These are phyloP conservation scores for Cydonia oblonga DNA, from an alignment of 331 rosid genomes.

Conservation along the genomic window DNA sequence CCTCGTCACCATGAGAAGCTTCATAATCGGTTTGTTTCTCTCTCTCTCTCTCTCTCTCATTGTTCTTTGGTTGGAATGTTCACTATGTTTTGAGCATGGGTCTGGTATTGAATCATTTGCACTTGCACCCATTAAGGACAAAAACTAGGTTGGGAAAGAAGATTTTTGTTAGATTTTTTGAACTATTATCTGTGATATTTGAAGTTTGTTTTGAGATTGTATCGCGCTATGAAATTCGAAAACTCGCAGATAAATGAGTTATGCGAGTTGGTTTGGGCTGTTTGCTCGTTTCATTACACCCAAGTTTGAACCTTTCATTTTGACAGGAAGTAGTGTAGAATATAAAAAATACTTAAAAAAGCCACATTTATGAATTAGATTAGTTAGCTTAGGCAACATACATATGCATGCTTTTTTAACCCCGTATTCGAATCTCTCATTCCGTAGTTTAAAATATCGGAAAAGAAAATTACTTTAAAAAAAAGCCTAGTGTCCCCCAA, in stretches of 20 bases:
- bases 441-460: not conserved
- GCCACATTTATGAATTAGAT: not conserved
- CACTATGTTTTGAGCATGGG: not conserved
- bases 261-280: no score
- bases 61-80: not conserved
- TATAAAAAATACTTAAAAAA: no score
- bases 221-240: not conserved
- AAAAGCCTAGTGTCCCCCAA: not conserved
- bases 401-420: no score
- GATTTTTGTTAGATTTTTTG: not conserved
- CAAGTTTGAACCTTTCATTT: no score
- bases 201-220: not conserved
- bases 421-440: not conserved
- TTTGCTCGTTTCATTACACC: no score
- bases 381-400: not conserved
- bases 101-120: not conserved
- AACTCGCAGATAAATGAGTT: not conserved
- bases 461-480: not conserved
- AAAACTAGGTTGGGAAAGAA: not conserved
- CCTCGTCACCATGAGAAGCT: not conserved
- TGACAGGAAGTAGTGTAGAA: no score
- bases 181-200: not conserved
- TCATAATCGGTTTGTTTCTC: not conserved
- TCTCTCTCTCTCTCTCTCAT: not conserved
- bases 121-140: not conserved